Base-by-base conservation (phyloP, 371 early-diverging fungal genomes). In the Saksenaea oblongispora region DNA sequence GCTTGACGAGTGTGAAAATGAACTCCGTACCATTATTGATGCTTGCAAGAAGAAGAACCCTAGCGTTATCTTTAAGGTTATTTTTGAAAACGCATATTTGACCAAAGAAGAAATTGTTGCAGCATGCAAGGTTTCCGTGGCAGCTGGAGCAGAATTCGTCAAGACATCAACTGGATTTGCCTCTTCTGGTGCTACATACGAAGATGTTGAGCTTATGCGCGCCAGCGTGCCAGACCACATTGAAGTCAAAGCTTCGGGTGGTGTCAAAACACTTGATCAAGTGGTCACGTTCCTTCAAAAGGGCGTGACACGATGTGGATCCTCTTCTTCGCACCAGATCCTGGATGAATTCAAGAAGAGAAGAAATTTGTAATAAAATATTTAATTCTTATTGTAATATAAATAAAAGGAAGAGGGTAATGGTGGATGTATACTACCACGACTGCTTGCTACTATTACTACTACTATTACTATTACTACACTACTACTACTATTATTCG, bases 81-180 rank as follows among this genome's bases (percentile, higher is more conserved):
- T 88, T 7, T 84, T 88, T 41, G 89, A 88, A 63, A 87, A 83
- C 41, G 83, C 85, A 26, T 76, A 87, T 55, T 73, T 88, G 15
- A 84, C 78, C 15, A 78, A 85, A 7, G 87, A 81, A 10, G 85
- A 88, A 57, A 88, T 84, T 57, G 65, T 76, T 5, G 61, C 69
- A 22, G 87, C 86, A 0, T 87, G 89, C 63, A 66, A 72, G 62
- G 62, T 82, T 8, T 61, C 80, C 0, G 73, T 76, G 27, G 76
- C 78, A 18, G 87, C 88, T 5, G 87, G 89, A 34, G 87, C 88
- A 8, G 83, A 88, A 22, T 88, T 84, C 57, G 89, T 88, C 59
- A 88, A 88, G 76, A 88, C 89, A 1, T 86, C 87, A 7, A 87
- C 89, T 14, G 89, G 89, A 2, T 88, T 88, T 63, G 83, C 84